phyloP scores from a whole-genome alignment of 1,139 yeast species.

The Candida sp. region DNA sequence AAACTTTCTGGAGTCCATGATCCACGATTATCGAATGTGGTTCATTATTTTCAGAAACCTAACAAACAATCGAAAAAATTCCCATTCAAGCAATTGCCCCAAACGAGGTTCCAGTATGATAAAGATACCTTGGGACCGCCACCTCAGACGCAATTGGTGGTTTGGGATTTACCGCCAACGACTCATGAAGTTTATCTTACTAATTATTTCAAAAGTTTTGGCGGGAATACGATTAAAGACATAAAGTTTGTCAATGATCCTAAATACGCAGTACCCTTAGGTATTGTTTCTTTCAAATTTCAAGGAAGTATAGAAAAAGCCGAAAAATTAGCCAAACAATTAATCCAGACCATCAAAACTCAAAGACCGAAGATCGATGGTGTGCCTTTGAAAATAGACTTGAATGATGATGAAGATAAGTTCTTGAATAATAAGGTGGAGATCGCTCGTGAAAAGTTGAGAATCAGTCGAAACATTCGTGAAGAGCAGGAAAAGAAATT shows the following conservation, averaged over 20 bases:
- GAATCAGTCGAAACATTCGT: conserved; percentile 10
- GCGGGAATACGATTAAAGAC: conserved; percentile 52
- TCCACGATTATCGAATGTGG: conserved; percentile 30
- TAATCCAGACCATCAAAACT: conserved; percentile 23
- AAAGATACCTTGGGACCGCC: conserved; percentile 72
- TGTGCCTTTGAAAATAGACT: conserved; percentile 28
- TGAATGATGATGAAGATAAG: conserved; percentile 34
- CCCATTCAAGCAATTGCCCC: conserved; percentile 46
- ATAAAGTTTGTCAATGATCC: conserved; percentile 69
- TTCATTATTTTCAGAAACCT: conserved; percentile 36
- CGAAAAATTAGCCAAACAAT: conserved; percentile 37
- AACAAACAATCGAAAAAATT: conserved; percentile 40
- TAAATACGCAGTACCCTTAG: conserved; percentile 74
- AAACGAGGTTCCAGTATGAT: conserved; percentile 59
- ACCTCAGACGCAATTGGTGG: conserved; percentile 67
- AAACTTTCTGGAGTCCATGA: conserved; percentile 35
- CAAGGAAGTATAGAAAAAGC: conserved; percentile 58
- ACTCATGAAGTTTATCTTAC: conserved; percentile 45
- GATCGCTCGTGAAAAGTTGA: conserved; percentile 28
- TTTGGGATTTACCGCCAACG: conserved; percentile 59
- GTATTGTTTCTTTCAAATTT: conserved; percentile 65
- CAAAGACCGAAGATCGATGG: conserved; percentile 40
- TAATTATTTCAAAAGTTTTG: conserved; percentile 52
- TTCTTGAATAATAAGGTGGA: conserved; percentile 28
- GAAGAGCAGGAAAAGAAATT: conserved; percentile 28